Conservation (phyloP, 2,329 filamentous ascomycete species). For the Domatiomyces globalis region DNA sequence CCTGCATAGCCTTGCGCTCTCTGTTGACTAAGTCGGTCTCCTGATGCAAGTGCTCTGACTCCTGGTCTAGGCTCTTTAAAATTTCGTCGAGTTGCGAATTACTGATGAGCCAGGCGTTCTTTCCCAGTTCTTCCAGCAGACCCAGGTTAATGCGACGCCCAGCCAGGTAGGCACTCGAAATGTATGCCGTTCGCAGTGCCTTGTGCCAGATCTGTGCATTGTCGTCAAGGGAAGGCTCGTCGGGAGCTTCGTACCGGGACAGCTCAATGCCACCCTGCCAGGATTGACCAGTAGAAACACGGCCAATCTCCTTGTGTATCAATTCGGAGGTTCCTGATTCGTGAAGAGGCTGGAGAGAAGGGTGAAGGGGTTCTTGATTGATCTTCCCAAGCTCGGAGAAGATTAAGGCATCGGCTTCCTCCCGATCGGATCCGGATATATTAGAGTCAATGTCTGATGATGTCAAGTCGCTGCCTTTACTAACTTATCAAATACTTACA, state of each 20-base stretch:
- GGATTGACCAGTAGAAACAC: slow-evolving; percentile 47
- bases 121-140: slow-evolving; percentile 67
- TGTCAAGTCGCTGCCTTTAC: slow-evolving; percentile 9
- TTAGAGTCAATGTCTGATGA: slow-evolving; percentile 63
- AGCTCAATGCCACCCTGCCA: slow-evolving; percentile 55
- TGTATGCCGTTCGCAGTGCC: slow-evolving; percentile 43
- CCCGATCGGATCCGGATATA: slow-evolving; percentile 46
- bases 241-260: slow-evolving; percentile 67
- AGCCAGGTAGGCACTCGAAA: slow-evolving; percentile 43
- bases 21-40: slow-evolving; percentile 62
- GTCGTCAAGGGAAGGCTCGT: slow-evolving; percentile 34
- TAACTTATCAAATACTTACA: slow-evolving; percentile 9
- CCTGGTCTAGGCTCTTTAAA: slow-evolving; percentile 54
- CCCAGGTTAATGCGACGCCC: slow-evolving; percentile 47
- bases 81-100: slow-evolving; percentile 70
- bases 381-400: slow-evolving; percentile 45
- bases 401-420: slow-evolving; percentile 56
- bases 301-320: slow-evolving; percentile 54
- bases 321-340: slow-evolving; percentile 48
- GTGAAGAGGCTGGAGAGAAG: slow-evolving; percentile 41
- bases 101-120: slow-evolving; percentile 79
- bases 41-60: slow-evolving; percentile 52
- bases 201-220: slow-evolving; percentile 33
- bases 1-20: slow-evolving; percentile 55
- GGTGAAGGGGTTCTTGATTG: slow-evolving; percentile 39